Base-by-base conservation (phyloP, 2,329 filamentous ascomycete species). In the Aureobasidium melanogenum region DNA sequence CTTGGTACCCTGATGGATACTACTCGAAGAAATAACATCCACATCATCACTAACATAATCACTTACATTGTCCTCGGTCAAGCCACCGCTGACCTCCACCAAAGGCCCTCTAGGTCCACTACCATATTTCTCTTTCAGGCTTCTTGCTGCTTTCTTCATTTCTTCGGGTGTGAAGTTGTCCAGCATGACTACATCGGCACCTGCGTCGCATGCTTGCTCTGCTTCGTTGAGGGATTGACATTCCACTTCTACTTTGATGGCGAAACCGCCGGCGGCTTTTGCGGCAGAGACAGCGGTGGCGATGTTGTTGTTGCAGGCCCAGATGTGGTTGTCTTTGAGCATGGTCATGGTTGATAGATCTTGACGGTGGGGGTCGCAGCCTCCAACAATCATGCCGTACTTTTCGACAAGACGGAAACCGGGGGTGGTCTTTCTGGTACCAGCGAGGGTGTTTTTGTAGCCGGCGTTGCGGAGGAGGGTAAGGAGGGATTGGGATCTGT, bases 241-340 rank as follows among this genome's bases (percentile, higher is more conserved):
- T 79, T 99, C 93, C 26, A 99, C 94, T 78, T 99, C 94, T 43
- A 99, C 83, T 80, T 97, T 99, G 63, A 96, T 81, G 43, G 89
- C 85, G 75, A 97, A 99, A 0, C 94, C 94, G 9, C 86, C 93
- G 0, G 88, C 90, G 12, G 86, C 81, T 72, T 90, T 90, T 26
- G 94, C 94, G 2, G 93, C 90, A 43, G 79, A 79, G 26, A 99
- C 92, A 6, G 94, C 94, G 24, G 88, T 85, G 1, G 88, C 86
- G 73, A 99, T 97, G 71, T 88, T 89, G 28, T 80, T 80, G 46
- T 88, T 88, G 59, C 88, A 87, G 64, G 90, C 91, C 88, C 93
- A 97, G 62, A 99, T 88, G 76, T 99, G 94, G 76, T 99, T 99
- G 76, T 99, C 94, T 79, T 99, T 99, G 66, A 99, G 82, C 94